A percentile compares a stretch with the other conserved stretches of the same genome.
phyloP scores from a whole-genome alignment of 2,329 filamentous ascomycete genomes.

The Botrytis sinoallii region DNA sequence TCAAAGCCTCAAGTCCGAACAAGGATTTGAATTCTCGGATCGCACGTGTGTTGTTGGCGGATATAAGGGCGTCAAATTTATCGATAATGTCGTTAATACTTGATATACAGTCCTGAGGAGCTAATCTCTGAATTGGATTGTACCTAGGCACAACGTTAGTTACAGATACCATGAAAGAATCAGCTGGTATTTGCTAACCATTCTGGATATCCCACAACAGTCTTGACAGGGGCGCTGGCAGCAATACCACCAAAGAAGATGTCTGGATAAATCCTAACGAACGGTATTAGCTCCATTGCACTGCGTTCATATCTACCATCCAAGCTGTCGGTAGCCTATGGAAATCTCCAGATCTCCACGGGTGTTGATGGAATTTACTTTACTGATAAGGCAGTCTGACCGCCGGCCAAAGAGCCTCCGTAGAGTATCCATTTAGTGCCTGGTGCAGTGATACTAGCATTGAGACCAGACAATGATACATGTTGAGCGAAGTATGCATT shows the following conservation, averaged over 20 bases:
- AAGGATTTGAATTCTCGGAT: constrained; percentile 47
- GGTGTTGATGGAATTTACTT: constrained; percentile 31
- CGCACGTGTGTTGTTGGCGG: constrained; percentile 42
- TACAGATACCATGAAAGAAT: not conserved
- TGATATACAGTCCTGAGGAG: constrained; percentile 47
- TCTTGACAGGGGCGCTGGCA: constrained; percentile 44
- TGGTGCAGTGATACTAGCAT: constrained; percentile 43
- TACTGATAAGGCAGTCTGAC: constrained; percentile 44
- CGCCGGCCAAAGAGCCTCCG: constrained; percentile 44
- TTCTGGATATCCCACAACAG: constrained; percentile 45
- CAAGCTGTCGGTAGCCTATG: not conserved
- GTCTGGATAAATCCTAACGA: constrained; percentile 40
- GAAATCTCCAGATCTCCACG: not conserved
- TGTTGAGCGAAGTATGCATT: constrained; percentile 51
- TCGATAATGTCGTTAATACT: constrained; percentile 49
- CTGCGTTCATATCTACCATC: not conserved
- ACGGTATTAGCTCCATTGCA: not conserved
- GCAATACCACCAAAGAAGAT: constrained; percentile 49
- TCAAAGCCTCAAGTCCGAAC: constrained; percentile 47
- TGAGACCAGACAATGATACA: constrained; percentile 45
- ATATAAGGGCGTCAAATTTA: constrained; percentile 48
- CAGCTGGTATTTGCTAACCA: constrained; percentile 39
- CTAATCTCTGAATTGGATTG: constrained; percentile 48
- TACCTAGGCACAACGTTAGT: constrained; percentile 32
- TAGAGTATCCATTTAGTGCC: constrained; percentile 47